phyloP scores from a whole-genome alignment of 208 protist species.

The Leishmania martiniquensis region DNA sequence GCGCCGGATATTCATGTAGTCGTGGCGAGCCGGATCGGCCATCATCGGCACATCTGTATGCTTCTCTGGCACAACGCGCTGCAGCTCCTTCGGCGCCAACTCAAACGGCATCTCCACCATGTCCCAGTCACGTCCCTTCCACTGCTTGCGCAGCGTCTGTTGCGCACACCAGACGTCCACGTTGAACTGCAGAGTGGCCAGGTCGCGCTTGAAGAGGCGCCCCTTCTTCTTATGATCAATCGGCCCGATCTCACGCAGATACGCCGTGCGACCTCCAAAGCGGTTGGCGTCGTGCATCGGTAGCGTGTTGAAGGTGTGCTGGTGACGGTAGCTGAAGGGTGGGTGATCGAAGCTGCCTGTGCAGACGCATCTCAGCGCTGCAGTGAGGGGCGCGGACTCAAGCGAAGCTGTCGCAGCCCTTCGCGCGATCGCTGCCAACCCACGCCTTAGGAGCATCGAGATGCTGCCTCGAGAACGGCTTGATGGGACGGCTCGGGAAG shows the following conservation, averaged over 20 bases:
- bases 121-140: conserved; percentile 89
- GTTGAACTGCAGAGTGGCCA: conserved; percentile 80
- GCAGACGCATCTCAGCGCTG: conserved; percentile 30
- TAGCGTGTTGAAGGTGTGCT: conserved; percentile 87
- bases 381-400: background rate
- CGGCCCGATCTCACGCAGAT: conserved; percentile 85
- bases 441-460: conserved; percentile 6
- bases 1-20: conserved; percentile 82
- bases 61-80: conserved; percentile 86
- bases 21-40: conserved; percentile 48
- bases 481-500: background rate
- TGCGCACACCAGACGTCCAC: conserved; percentile 91
- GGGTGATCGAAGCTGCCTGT: conserved; percentile 80
- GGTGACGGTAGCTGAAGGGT: conserved; percentile 58
- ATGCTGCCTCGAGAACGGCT: background rate
- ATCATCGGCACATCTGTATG: conserved; percentile 90
- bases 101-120: conserved; percentile 88
- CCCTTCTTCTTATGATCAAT: conserved; percentile 76
- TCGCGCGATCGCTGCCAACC: background rate
- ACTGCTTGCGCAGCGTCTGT: conserved; percentile 85
- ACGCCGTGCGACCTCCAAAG: conserved; percentile 84
- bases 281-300: conserved; percentile 87
- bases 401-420: background rate
- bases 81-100: conserved; percentile 76
- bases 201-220: conserved; percentile 84